A percentile compares a stretch with the other conserved stretches of the same genome.
Evolutionary conservation across 176 grass and related monocot genomes (phyloP).

Genomic region (Phragmites australis): DNA sequence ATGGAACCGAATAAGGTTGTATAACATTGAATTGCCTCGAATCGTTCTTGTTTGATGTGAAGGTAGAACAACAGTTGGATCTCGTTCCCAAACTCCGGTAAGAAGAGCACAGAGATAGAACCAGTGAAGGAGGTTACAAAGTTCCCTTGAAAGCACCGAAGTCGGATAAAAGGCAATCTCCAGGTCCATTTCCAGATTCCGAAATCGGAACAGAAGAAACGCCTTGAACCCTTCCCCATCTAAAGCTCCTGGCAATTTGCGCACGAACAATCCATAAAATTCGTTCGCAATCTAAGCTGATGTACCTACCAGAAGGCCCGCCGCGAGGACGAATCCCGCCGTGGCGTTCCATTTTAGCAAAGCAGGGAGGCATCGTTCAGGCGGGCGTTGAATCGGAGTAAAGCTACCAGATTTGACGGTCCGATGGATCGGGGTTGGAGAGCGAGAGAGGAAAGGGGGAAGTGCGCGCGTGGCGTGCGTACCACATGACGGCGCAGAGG

Average conservation of each 20-base stretch:
- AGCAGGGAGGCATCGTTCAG: background rate
- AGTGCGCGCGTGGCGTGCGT: slow-evolving; percentile 1
- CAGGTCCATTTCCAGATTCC: background rate
- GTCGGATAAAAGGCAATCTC: background rate
- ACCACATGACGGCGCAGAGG: slow-evolving; percentile 96
- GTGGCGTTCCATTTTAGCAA: background rate
- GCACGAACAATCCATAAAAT: background rate
- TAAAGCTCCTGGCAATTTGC: background rate
- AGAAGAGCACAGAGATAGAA: background rate
- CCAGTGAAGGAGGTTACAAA: background rate
- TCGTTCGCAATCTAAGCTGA: background rate
- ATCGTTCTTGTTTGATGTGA: background rate
- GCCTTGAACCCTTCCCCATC: background rate
- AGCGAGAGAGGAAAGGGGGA: no score
- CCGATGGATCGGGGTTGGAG: background rate
- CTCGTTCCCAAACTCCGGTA: background rate
- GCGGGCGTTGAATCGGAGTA: background rate
- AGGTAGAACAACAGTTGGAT: background rate
- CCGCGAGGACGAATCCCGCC: background rate
- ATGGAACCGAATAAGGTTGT: background rate
- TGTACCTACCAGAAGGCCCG: background rate
- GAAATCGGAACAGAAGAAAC: background rate
- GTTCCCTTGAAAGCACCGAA: background rate
- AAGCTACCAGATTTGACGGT: background rate
- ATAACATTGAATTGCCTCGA: background rate